Percentiles rank a stretch among this genome's conserved stretches.
phyloP scores from a whole-genome alignment of 2,329 filamentous ascomycete species.

The Trichoderma cornu-damae region DNA sequence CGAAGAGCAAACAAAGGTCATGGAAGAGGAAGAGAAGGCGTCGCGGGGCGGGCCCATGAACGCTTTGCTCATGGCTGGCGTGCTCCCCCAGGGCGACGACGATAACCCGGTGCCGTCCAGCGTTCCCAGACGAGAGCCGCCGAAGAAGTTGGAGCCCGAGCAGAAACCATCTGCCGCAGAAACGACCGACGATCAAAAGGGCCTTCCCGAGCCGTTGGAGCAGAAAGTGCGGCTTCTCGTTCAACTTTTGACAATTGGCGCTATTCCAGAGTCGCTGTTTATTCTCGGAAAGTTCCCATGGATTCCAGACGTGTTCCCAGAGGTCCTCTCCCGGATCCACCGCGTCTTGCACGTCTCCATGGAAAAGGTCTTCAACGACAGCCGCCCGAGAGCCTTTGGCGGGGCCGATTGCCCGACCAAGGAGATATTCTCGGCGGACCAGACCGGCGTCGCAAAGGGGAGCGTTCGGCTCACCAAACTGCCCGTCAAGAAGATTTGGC shows the following conservation, averaged over 20 bases:
- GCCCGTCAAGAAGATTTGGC: slow-evolving; percentile 60
- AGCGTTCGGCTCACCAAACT: slow-evolving; percentile 57
- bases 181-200: slow-evolving; percentile 44
- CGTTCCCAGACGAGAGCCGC: slow-evolving; percentile 46
- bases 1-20: slow-evolving; percentile 65
- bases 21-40: slow-evolving; percentile 70
- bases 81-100: slow-evolving; percentile 62
- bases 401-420: slow-evolving; percentile 40
- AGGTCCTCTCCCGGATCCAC: slow-evolving; percentile 74
- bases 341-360: slow-evolving; percentile 80
- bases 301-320: slow-evolving; percentile 79
- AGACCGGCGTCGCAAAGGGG: slow-evolving; percentile 64
- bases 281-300: slow-evolving; percentile 90
- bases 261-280: slow-evolving; percentile 86
- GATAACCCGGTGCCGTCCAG: slow-evolving; percentile 54
- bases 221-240: slow-evolving; percentile 84
- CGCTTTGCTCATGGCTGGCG: slow-evolving; percentile 80
- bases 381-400: slow-evolving; percentile 33
- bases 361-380: slow-evolving; percentile 60
- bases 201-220: slow-evolving; percentile 67
- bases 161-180: slow-evolving; percentile 45
- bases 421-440: slow-evolving; percentile 50
- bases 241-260: slow-evolving; percentile 83
- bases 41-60: slow-evolving; percentile 70
- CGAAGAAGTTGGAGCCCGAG: slow-evolving; percentile 48